These are phyloP conservation scores for Actinidia chinensis DNA, from an alignment of 179 eudicot genomes.

Conservation along the genomic window DNA sequence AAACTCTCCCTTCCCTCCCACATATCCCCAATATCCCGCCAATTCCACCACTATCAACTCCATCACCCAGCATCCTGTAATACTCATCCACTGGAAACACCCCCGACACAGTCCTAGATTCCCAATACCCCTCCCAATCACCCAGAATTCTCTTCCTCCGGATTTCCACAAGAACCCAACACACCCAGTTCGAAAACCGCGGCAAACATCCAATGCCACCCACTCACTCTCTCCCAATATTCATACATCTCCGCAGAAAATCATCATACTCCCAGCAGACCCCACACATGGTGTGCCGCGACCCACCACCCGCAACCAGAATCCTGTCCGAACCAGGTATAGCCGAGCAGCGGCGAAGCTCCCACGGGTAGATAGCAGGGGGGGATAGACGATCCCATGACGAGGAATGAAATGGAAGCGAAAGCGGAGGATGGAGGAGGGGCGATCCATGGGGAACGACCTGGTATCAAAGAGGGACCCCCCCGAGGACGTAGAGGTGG, in stretches of 20 bases:
- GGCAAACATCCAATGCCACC: constrained; percentile 61
- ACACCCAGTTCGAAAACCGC: constrained; percentile 82
- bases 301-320: constrained; percentile 90
- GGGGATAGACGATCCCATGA: constrained; percentile 50
- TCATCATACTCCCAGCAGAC: constrained; percentile 87
- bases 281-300: constrained; percentile 73
- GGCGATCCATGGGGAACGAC: constrained; percentile 76
- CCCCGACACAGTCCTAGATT: constrained; percentile 70
- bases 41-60: constrained; percentile 51
- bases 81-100: constrained; percentile 88
- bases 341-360: constrained; percentile 78
- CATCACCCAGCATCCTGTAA: constrained; percentile 77
- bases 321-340: constrained; percentile 37
- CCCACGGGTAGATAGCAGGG: constrained; percentile 81
- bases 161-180: constrained; percentile 59
- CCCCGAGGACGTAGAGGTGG: constrained; percentile 59
- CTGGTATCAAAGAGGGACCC: constrained; percentile 84
- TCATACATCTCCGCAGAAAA: constrained; percentile 76
- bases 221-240: constrained; percentile 67
- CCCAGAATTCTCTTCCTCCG: constrained; percentile 73
- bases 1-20: constrained; percentile 77
- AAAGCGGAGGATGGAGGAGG: constrained; percentile 53
- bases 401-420: constrained; percentile 42
- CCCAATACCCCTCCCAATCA: constrained; percentile 97
- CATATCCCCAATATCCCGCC: constrained; percentile 92